A percentile compares a stretch with the other conserved stretches of the same genome.
phyloP scores from a whole-genome alignment of 2,329 filamentous ascomycete genomes.

The Tolypocladium tropicale region DNA sequence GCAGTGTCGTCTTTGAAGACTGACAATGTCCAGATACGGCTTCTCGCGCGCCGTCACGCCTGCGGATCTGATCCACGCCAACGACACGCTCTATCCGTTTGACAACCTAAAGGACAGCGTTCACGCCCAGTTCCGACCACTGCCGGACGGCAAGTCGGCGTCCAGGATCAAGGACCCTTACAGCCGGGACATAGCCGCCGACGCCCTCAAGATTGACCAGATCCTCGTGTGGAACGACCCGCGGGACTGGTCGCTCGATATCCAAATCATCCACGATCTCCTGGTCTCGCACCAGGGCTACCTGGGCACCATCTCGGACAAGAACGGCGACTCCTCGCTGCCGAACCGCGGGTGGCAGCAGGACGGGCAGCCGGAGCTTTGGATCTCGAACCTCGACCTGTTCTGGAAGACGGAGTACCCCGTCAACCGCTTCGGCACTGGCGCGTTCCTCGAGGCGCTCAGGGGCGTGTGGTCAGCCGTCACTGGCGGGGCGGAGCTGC shows the following conservation, averaged over 20 bases:
- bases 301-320: slow-evolving; percentile 66
- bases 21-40: slow-evolving; percentile 40
- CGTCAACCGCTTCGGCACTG: slow-evolving; percentile 80
- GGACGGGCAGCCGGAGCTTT: slow-evolving; percentile 70
- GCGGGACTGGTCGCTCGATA: slow-evolving; percentile 88
- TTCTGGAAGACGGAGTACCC: slow-evolving; percentile 82
- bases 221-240: slow-evolving; percentile 94
- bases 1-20: neutral
- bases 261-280: slow-evolving; percentile 73
- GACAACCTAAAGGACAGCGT: slow-evolving; percentile 29
- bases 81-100: slow-evolving; percentile 78
- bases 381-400: slow-evolving; percentile 85
- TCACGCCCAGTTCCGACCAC: slow-evolving; percentile 15
- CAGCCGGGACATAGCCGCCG: slow-evolving; percentile 21
- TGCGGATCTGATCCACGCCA: slow-evolving; percentile 66
- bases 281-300: slow-evolving; percentile 70
- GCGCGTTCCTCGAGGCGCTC: slow-evolving; percentile 76
- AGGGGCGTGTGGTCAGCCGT: slow-evolving; percentile 68
- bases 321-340: slow-evolving; percentile 55
- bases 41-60: slow-evolving; percentile 78
- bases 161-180: slow-evolving; percentile 19
- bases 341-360: slow-evolving; percentile 72
- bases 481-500: slow-evolving; percentile 52
- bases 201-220: slow-evolving; percentile 68
- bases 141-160: slow-evolving; percentile 23